phyloP scores from a whole-genome alignment of 225 moss, liverwort and hornwort species.

The Straminergon stramineum region DNA sequence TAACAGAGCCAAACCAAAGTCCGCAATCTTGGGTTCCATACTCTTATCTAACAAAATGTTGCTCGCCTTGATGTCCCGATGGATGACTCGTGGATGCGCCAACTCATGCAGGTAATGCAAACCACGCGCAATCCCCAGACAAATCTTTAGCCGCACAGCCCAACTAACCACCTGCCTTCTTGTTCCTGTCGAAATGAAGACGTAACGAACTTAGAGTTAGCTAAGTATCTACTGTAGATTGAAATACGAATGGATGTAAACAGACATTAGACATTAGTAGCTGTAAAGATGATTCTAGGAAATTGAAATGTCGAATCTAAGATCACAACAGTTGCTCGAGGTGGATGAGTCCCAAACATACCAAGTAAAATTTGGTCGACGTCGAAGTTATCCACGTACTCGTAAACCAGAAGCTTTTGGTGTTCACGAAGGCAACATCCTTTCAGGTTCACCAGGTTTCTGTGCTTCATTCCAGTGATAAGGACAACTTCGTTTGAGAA shows the following conservation, averaged over 20 bases:
- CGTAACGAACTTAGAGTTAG: neutral
- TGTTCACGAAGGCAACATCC: too few relatives aligned
- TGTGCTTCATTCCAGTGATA: too few relatives aligned
- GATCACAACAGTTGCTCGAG: too few relatives aligned
- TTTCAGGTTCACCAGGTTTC: too few relatives aligned
- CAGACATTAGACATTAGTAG: too few relatives aligned
- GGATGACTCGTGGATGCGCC: neutral
- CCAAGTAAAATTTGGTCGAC: too few relatives aligned
- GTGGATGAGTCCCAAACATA: neutral
- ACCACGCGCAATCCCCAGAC: neutral
- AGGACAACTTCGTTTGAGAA: too few relatives aligned
- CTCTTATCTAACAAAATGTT: neutral
- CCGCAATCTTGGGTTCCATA: neutral
- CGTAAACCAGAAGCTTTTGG: too few relatives aligned
- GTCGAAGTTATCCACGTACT: too few relatives aligned
- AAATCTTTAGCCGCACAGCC: neutral
- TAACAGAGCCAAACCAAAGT: neutral
- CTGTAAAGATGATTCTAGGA: too few relatives aligned
- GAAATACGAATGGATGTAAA: neutral
- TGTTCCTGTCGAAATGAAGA: neutral
- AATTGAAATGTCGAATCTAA: too few relatives aligned
- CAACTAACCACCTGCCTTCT: neutral
- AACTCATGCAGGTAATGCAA: neutral
- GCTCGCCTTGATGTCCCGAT: neutral
- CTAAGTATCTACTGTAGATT: neutral